These are phyloP conservation scores for Aspergillus latus DNA, from an alignment of 2,329 filamentous ascomycete genomes.

Conservation along the genomic window DNA sequence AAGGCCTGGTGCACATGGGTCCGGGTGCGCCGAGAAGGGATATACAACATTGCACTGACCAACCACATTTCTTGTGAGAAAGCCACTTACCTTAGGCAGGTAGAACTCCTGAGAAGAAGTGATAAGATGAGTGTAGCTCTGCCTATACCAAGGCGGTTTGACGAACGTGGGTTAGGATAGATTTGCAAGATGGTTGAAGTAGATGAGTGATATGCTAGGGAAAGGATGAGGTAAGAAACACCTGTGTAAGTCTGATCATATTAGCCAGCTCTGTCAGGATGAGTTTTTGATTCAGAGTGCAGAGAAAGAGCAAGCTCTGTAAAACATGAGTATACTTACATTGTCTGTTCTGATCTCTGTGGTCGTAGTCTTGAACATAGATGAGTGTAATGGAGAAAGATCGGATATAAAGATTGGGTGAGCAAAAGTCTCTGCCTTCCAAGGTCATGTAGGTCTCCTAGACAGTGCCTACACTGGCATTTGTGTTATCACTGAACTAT, in stretches of 20 bases:
- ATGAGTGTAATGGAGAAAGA: neutral
- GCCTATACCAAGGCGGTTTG: neutral
- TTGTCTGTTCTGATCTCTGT: neutral
- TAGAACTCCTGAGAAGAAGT: neutral
- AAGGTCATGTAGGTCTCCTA: no score
- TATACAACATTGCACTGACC: slow-evolving; percentile 1
- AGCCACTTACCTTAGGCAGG: slow-evolving; percentile 1
- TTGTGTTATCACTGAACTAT: neutral
- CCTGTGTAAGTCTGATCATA: neutral
- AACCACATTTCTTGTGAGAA: neutral
- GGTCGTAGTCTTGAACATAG: neutral
- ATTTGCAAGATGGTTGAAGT: neutral
- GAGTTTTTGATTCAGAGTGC: neutral
- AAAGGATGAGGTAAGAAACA: neutral
- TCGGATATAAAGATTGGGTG: neutral
- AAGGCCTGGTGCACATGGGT: neutral
- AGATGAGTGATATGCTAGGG: neutral
- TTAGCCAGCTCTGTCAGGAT: neutral
- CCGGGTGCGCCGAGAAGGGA: slow-evolving; percentile 1
- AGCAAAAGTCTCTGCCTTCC: no score
- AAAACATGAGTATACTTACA: neutral
- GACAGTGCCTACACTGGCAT: no score
- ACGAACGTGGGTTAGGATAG: neutral
- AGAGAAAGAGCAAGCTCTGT: no score
- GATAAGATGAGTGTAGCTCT: neutral